Percentiles rank a stretch among this genome's conserved stretches.
phyloP scores from a whole-genome alignment of 495 filamentous ascomycete genomes.

The Cenococcum geophilum region DNA sequence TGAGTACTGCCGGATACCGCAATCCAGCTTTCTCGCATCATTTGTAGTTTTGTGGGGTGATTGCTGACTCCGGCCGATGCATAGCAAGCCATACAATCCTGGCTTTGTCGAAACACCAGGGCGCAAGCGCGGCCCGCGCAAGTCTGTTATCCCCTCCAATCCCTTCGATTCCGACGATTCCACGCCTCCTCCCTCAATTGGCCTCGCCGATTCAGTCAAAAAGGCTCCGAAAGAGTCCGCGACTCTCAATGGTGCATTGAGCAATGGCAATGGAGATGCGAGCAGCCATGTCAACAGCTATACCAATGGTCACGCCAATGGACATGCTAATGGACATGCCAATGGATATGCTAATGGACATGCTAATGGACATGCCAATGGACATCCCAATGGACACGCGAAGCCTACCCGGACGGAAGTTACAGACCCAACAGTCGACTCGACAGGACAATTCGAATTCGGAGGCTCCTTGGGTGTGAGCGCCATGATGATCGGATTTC shows the following conservation, averaged over 20 bases:
- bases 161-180: slow-evolving; percentile 24
- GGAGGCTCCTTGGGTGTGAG: slow-evolving; percentile 71
- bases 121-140: slow-evolving; percentile 32
- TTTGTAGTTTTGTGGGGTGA: not conserved
- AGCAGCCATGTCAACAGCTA: slow-evolving; percentile 7
- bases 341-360: slow-evolving; percentile 26
- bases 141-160: slow-evolving; percentile 26
- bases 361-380: slow-evolving; percentile 17
- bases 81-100: slow-evolving; percentile 38
- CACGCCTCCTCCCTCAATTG: slow-evolving; percentile 1
- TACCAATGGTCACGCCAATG: slow-evolving; percentile 17
- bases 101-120: slow-evolving; percentile 44
- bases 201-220: slow-evolving; percentile 8
- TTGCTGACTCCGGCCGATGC: slow-evolving; percentile 3
- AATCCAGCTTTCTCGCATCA: not conserved
- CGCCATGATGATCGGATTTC: slow-evolving; percentile 88
- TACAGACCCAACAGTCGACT: slow-evolving; percentile 67
- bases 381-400: slow-evolving; percentile 25
- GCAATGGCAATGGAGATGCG: slow-evolving; percentile 1
- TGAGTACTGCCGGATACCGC: slow-evolving; percentile 17
- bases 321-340: slow-evolving; percentile 19
- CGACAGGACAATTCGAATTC: slow-evolving; percentile 79
- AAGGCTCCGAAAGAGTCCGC: not conserved
- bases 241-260: not conserved
- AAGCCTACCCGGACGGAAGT: not conserved